Evolutionary conservation across 371 early-diverging fungal genomes (phyloP).

Genomic region (Mortierella sp.): DNA sequence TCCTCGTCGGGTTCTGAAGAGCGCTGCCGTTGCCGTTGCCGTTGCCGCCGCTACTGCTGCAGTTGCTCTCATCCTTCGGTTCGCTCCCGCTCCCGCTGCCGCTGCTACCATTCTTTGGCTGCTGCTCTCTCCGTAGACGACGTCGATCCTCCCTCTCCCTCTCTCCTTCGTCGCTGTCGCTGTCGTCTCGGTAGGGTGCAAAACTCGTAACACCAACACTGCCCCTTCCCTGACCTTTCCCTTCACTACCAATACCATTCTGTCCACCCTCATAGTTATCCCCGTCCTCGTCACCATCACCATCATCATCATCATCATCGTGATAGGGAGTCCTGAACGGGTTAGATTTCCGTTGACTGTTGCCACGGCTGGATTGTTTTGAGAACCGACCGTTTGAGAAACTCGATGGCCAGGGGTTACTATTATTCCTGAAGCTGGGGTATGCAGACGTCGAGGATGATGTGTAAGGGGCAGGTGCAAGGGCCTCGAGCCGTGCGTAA

Average conservation of each 20-base stretch:
- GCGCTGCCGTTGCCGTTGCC: conserved; percentile 14
- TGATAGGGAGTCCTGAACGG: conserved; percentile 27
- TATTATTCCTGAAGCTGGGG: not conserved
- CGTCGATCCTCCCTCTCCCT: not conserved
- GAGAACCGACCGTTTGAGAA: conserved; percentile 42
- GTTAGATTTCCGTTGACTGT: conserved; percentile 23
- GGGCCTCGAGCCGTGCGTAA: conserved; percentile 14
- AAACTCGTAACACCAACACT: conserved; percentile 4
- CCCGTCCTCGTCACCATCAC: conserved; percentile 1
- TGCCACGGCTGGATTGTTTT: conserved; percentile 1
- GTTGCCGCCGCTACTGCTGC: not conserved
- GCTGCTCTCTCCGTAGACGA: not conserved
- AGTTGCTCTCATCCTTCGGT: conserved; percentile 13
- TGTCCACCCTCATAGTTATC: not conserved
- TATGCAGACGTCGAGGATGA: too few species aligned
- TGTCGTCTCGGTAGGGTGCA: conserved; percentile 28
- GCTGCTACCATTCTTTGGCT: not conserved
- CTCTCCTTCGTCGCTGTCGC: conserved; percentile 5
- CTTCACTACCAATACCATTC: not conserved
- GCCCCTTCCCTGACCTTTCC: not conserved
- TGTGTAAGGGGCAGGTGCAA: not conserved
- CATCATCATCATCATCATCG: conserved; percentile 10
- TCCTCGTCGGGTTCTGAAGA: conserved; percentile 7
- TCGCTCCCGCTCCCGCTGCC: too few species aligned
- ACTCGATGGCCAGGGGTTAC: conserved; percentile 39